A percentile compares a stretch with the other conserved stretches of the same genome.
These are phyloP conservation scores for Oxyria digyna DNA, from an alignment of 148 eudicot species.

Conservation along the genomic window DNA sequence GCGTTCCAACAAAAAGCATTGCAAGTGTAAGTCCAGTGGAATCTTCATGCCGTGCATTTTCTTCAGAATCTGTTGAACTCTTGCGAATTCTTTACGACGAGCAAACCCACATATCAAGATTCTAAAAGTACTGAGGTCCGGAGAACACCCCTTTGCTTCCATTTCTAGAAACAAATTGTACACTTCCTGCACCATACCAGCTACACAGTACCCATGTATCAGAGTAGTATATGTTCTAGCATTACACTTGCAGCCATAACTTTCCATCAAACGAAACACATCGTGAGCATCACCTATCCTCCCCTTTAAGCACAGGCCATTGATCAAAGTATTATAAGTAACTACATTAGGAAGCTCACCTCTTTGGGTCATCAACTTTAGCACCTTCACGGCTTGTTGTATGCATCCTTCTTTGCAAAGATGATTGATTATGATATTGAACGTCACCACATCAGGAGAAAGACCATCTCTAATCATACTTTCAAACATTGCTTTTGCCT, in stretches of 20 bases:
- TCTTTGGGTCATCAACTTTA: background rate
- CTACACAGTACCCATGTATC: conserved; percentile 46
- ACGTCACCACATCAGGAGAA: background rate
- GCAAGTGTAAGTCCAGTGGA: background rate
- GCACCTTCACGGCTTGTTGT: background rate
- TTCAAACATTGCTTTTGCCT: background rate
- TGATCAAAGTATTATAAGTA: conserved; percentile 20
- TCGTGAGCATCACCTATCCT: background rate
- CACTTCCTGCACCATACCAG: conserved; percentile 40
- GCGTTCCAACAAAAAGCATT: background rate
- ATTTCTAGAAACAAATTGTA: conserved; percentile 56
- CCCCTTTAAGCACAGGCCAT: background rate
- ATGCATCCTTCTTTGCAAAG: background rate
- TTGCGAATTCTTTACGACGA: background rate
- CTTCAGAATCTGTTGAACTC: background rate
- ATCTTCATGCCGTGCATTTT: background rate
- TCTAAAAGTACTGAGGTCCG: conserved; percentile 49
- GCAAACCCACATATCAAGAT: conserved; percentile 36
- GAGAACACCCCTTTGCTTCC: conserved; percentile 28
- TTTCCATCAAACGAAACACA: background rate
- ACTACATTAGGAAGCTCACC: background rate
- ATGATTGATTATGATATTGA: background rate
- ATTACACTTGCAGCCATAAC: background rate
- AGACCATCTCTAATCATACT: background rate
- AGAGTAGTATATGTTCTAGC: conserved; percentile 52